Percentiles rank a stretch among this genome's conserved stretches.
phyloP scores from a whole-genome alignment of 306 rosid genomes.

The Acacia melanoxylon region DNA sequence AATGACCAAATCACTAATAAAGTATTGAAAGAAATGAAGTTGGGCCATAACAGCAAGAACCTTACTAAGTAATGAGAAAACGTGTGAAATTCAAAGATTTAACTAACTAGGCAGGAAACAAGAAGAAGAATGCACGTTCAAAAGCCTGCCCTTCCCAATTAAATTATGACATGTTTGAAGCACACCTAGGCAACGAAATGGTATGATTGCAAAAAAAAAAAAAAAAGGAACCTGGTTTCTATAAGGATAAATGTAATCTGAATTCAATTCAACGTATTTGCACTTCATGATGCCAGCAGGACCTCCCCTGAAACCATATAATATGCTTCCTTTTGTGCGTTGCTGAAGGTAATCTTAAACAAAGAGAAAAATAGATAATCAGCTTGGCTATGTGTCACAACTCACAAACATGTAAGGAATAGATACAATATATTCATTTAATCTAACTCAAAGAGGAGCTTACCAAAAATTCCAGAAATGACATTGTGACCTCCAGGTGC shows the following conservation, averaged over 20 bases:
- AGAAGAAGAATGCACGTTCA: background rate
- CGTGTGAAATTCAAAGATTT: background rate
- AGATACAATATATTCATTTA: background rate
- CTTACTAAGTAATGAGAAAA: background rate
- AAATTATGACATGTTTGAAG: background rate
- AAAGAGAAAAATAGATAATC: background rate
- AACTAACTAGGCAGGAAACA: background rate
- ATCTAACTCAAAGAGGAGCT: slow-evolving; percentile 1
- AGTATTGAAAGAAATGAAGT: background rate
- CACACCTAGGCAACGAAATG: background rate
- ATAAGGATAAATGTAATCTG: slow-evolving; percentile 86
- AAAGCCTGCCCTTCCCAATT: background rate
- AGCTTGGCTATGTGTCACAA: background rate
- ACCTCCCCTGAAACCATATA: slow-evolving; percentile 94
- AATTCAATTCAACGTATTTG: slow-evolving; percentile 69
- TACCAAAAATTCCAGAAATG: slow-evolving; percentile 88
- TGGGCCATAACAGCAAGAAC: background rate
- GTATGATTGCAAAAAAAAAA: background rate
- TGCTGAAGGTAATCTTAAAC: slow-evolving; percentile 85
- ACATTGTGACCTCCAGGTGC: slow-evolving; percentile 99
- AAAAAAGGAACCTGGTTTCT: slow-evolving; percentile 71
- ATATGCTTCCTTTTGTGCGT: slow-evolving; percentile 69
- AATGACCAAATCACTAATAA: background rate
- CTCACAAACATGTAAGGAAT: background rate
- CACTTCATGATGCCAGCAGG: slow-evolving; percentile 98